These are phyloP conservation scores for Solanum bulbocastanum DNA, from an alignment of 257 asterid species.

Conservation along the genomic window DNA sequence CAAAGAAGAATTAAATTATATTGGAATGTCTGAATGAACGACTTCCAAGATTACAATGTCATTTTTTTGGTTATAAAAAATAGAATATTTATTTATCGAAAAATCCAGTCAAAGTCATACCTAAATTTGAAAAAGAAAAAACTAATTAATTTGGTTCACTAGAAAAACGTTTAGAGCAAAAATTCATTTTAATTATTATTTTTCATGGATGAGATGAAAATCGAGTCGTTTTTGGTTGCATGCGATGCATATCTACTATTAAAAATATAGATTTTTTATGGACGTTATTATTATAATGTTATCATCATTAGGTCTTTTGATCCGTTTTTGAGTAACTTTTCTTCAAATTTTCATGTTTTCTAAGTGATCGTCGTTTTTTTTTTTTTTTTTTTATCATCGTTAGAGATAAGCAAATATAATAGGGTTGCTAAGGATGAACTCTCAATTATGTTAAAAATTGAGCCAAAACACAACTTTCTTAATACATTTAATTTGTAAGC, in stretches of 20 bases:
- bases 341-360: background rate
- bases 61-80: background rate
- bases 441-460: background rate
- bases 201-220: background rate
- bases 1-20: background rate
- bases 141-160: background rate
- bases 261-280: background rate
- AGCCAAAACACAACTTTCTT: background rate
- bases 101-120: background rate
- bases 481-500: background rate
- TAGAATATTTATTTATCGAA: background rate
- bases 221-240: background rate
- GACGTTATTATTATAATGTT: background rate
- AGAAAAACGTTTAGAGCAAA: background rate
- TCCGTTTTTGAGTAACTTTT: accelerated
- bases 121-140: background rate
- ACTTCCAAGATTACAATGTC: background rate
- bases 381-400: background rate
- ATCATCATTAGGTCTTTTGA: background rate
- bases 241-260: background rate
- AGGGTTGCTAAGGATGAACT: background rate
- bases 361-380: background rate
- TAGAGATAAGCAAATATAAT: background rate
- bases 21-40: background rate
- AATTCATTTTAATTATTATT: background rate